Conservation (phyloP, 1,284 basidiomycete genomes). For the Agroathelia rolfsii region DNA sequence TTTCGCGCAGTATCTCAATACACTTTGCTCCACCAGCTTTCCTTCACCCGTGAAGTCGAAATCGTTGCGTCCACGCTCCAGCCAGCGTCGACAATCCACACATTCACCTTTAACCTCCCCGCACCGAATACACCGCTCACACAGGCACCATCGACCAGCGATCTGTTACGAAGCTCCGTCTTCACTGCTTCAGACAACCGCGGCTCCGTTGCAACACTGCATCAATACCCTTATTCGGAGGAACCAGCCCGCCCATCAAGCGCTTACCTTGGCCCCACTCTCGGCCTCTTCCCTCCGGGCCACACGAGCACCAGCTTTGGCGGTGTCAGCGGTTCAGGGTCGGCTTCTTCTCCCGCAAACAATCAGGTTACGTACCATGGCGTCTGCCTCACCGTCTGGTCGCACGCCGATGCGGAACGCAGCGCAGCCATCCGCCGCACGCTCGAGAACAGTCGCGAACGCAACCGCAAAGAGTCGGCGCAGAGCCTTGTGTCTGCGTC, state of each 20-base stretch:
- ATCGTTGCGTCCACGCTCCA: slow-evolving; percentile 88
- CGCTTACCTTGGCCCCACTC: slow-evolving; percentile 62
- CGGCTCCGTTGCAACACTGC: slow-evolving; percentile 48
- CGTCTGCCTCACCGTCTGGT: slow-evolving; percentile 89
- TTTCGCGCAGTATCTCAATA: slow-evolving; percentile 7
- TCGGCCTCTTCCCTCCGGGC: slow-evolving; percentile 35
- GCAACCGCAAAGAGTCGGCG: slow-evolving; percentile 68
- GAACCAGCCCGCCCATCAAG: slow-evolving; percentile 67
- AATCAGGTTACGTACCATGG: slow-evolving; percentile 68
- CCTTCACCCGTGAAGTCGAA: slow-evolving; percentile 88
- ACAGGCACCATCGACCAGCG: slow-evolving; percentile 46
- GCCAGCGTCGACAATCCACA: slow-evolving; percentile 86
- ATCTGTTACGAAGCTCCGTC: slow-evolving; percentile 62
- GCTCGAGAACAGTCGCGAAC: slow-evolving; percentile 65
- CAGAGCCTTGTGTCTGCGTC: slow-evolving; percentile 62
- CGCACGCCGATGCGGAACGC: slow-evolving; percentile 82
- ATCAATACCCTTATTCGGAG: slow-evolving; percentile 59
- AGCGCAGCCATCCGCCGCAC: slow-evolving; percentile 74
- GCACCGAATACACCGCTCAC: slow-evolving; percentile 64
- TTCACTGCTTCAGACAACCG: slow-evolving; percentile 49
- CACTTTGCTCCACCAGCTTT: slow-evolving; percentile 38
- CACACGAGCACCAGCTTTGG: slow-evolving; percentile 27
- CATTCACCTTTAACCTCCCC: slow-evolving; percentile 80
- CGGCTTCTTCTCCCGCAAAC: slow-evolving; percentile 28
- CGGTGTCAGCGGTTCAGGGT: too few species aligned